A percentile compares a stretch with the other conserved stretches of the same genome.
Evolutionary conservation across 2,329 filamentous ascomycete genomes (phyloP).

Genomic region (Alternaria sp.): DNA sequence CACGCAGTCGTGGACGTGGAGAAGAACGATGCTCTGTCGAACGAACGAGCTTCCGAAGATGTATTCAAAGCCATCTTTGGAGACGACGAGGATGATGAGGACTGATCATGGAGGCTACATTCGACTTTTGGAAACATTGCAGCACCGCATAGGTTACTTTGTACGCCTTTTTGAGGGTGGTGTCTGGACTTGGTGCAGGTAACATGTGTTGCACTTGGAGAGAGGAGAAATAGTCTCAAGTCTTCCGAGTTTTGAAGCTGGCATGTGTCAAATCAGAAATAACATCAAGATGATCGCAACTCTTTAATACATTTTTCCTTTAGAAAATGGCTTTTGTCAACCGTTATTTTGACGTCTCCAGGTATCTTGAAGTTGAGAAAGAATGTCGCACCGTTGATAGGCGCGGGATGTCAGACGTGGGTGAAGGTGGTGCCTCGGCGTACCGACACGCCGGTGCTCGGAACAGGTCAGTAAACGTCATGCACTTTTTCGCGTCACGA

Average conservation of each 20-base stretch:
- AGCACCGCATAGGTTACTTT: not conserved
- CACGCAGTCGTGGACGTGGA: constrained; percentile 69
- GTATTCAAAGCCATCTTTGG: constrained; percentile 95
- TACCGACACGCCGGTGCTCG: constrained; percentile 23
- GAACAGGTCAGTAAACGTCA: constrained; percentile 28
- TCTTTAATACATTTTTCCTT: too few species aligned
- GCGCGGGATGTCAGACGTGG: not conserved
- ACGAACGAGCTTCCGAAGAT: constrained; percentile 75
- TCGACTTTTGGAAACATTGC: not conserved
- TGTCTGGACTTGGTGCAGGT: too few species aligned
- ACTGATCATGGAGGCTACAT: constrained; percentile 1
- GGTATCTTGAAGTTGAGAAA: too few species aligned
- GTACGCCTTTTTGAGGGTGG: too few species aligned
- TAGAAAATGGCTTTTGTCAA: too few species aligned
- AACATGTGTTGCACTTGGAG: too few species aligned
- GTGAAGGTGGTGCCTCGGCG: constrained; percentile 18
- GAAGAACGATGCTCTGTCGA: constrained; percentile 80
- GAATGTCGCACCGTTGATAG: not conserved
- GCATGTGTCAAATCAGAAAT: too few species aligned
- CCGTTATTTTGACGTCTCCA: too few species aligned
- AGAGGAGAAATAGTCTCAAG: too few species aligned
- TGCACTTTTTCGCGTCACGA: constrained; percentile 22
- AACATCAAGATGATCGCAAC: too few species aligned
- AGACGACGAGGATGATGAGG: constrained; percentile 71
- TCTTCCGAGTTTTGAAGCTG: too few species aligned